Base-by-base conservation (phyloP, 2,329 filamentous ascomycete species). In the Fusarium paranaense region DNA sequence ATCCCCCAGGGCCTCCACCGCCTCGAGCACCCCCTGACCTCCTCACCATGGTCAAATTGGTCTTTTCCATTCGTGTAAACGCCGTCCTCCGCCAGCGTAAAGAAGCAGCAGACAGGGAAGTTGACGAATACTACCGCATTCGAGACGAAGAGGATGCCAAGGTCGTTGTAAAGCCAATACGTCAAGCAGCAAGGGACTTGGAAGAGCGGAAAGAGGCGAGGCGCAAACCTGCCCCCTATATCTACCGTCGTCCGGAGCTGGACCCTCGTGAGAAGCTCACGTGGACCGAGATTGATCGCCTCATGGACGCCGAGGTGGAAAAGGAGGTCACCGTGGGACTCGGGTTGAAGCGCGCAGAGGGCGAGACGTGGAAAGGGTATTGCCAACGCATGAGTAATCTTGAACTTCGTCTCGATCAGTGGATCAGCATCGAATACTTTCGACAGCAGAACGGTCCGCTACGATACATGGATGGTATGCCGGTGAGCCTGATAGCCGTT, bases 391-490 rank as follows among this genome's bases (percentile, higher is more conserved):
- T 76, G 56, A 14, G 11, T 14, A 4, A 11, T 25, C 40, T 81
- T 4, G 60, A 78, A 54, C n/a, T 56, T 4, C 52, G 66, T 27
- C 47, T 78, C 4, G 57, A 64, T 38, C n/a, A 18, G 6, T 30
- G 76, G 13, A 66, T 67, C 13, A 20, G 18, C 18, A 10, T 66
- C n/a, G 52, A 70, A 16, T 47, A 56, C 38, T 9, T 10, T 13
- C 71, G 67, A n/a, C 64, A 61, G 30, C 61, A 72, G 1, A 18
- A 32, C 25, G 62, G 37, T 10, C 65, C 73, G 45, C 64, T 70
- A 32, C 67, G 65, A n/a, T 82, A 82, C 57, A 47, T 81, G 6
- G 78, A 82, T 7, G 80, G 81, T 2, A 64, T 77, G 4, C 80
- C 81, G 0, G 69, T 67, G 37, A 77, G 78, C 37, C 56, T 76